Conservation (phyloP, 441 rosid genomes). For the Gossypium davidsonii region DNA sequence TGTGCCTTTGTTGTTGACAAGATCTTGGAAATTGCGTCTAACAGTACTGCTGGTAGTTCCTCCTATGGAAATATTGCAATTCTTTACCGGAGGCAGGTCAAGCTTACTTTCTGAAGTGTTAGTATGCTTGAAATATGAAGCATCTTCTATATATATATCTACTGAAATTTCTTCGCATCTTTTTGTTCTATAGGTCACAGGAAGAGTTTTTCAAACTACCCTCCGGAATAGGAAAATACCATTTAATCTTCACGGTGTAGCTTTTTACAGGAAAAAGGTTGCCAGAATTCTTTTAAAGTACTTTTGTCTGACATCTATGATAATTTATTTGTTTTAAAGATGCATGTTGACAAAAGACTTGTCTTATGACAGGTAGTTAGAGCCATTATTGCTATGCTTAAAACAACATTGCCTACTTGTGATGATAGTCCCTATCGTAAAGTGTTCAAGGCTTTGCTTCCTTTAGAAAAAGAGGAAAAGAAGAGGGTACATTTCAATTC, state of each 20-base stretch:
- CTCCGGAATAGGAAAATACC: constrained; percentile 91
- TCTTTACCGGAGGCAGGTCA: constrained; percentile 94
- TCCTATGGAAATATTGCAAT: constrained; percentile 72
- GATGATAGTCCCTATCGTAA: constrained; percentile 77
- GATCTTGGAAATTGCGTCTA: constrained; percentile 57
- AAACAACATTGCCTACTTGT: constrained; percentile 62
- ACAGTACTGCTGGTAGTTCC: constrained; percentile 37
- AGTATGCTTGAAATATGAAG: constrained; percentile 4
- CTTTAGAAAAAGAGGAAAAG: constrained; percentile 81
- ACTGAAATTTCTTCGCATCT: constrained; percentile 19
- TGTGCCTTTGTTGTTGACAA: constrained; percentile 86
- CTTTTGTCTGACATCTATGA: not conserved
- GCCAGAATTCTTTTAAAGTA: not conserved
- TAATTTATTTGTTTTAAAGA: not conserved
- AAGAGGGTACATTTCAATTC: constrained; percentile 44
- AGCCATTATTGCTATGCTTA: constrained; percentile 78
- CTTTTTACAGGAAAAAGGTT: constrained; percentile 95
- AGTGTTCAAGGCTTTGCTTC: constrained; percentile 87
- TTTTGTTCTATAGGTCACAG: constrained; percentile 58
- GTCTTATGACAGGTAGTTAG: constrained; percentile 50
- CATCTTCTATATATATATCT: constrained; percentile 5
- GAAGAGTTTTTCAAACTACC: constrained; percentile 70
- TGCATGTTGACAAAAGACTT: constrained; percentile 12
- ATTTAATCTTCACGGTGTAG: constrained; percentile 87
- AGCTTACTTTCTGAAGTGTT: constrained; percentile 24